A percentile compares a stretch with the other conserved stretches of the same genome.
Conservation (phyloP, 2,329 filamentous ascomycete genomes). For the Blastomyces gilchristii region DNA sequence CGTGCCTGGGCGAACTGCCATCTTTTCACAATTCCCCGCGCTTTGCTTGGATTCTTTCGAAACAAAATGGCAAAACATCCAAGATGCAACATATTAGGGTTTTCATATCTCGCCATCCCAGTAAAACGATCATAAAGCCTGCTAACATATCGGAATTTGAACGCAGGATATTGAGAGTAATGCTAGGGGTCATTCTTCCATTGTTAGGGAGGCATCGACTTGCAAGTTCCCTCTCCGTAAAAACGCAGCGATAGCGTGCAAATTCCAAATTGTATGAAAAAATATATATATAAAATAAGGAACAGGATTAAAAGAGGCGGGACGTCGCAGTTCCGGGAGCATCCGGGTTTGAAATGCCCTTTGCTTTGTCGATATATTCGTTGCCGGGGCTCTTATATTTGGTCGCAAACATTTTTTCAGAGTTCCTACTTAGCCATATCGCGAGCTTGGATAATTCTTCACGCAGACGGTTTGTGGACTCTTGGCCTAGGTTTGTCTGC, state of each 20-base stretch:
- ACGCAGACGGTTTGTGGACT: conserved; percentile 76
- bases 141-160: background rate
- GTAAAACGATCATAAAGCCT: background rate
- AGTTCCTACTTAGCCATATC: conserved; percentile 70
- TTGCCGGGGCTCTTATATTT: conserved; percentile 35
- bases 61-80: background rate
- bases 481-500: conserved; percentile 95
- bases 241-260: background rate
- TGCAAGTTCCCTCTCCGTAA: background rate
- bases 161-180: background rate
- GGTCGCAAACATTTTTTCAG: conserved; percentile 59
- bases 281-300: background rate
- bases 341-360: conserved; percentile 22
- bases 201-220: background rate
- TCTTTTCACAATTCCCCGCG: background rate
- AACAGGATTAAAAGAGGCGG: conserved; percentile 19
- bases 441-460: conserved; percentile 84
- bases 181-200: background rate
- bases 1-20: background rate
- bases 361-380: conserved; percentile 31
- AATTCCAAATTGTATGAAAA: background rate
- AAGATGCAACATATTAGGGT: background rate
- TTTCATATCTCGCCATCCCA: background rate
- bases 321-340: conserved; percentile 26
- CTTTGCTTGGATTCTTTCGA: background rate